Evolutionary conservation across 2,329 filamentous ascomycete genomes (phyloP), one percentile per base, ranked within the genome.

Genomic region (Elsinoe arachidis): DNA sequence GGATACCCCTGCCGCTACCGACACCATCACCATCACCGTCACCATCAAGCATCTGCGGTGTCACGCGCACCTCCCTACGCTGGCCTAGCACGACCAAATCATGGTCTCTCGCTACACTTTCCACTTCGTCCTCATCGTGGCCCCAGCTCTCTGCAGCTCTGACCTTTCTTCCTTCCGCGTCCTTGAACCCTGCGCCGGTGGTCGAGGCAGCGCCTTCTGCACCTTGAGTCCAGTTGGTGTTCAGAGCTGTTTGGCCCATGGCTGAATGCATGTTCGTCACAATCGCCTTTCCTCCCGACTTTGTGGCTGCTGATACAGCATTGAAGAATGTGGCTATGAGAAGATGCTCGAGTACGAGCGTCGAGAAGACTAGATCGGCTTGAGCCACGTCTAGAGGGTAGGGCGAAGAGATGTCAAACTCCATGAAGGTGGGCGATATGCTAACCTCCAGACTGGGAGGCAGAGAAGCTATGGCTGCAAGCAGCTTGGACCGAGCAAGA

Each of bases 221-320:
- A 11, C 17, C 30, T 19, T 14, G 4, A 2, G 17, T 38, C 49
- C 49, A 53, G 12, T 9, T 15, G 9, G 33, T 19, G 49, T 26
- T 53, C 15, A 53, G 14, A 5, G 49, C 49, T 12, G 49, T 53
- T 19, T 26, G 15, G 9, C 82, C 83, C 82, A 86, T 86, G 2
- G 85, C 79, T 1, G 75, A 69, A 66, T 87, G 84, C 84, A 87
- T 87, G 63, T 86, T 86, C 0, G 82, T 86, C n/a, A 86, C 64
- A 9, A 86, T 70, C 4, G 84, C 69, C 49, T 76, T 68, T 0
- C 78, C 82, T 0, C 75, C 75, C 0, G 72, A 69, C 2, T 62
- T 63, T 4, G 74, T 69, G 14, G 86, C 67, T 1, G 63, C 61
- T 1, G 72, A 63, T 0, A 77, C 73, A 0, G 76, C 75, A 2